These are phyloP conservation scores for Leucaena leucocephala DNA, from an alignment of 306 rosid species.

Conservation along the genomic window DNA sequence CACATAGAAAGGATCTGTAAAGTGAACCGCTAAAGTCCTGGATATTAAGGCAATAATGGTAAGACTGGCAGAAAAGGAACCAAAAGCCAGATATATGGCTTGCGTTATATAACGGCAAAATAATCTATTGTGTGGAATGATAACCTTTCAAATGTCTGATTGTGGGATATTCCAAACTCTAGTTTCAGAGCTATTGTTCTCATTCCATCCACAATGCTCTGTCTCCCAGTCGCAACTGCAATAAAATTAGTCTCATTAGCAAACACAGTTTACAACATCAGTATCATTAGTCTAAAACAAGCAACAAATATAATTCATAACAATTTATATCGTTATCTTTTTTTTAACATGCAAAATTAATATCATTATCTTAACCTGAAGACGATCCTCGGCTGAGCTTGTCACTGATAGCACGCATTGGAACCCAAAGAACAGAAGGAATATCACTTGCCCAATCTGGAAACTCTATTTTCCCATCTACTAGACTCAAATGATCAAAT, in stretches of 20 bases:
- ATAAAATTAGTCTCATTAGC: constrained; percentile 41
- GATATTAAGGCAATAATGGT: constrained; percentile 35
- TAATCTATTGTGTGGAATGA: constrained; percentile 28
- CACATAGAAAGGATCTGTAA: constrained; percentile 93
- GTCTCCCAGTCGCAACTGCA: constrained; percentile 79
- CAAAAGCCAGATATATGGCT: constrained; percentile 18
- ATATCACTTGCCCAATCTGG: constrained; percentile 94
- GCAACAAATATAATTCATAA: constrained; percentile 19
- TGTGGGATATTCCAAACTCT: constrained; percentile 85
- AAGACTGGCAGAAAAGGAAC: constrained; percentile 27
- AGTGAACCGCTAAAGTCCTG: constrained; percentile 98
- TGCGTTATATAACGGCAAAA: constrained; percentile 21
- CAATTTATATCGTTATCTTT: constrained; percentile 34
- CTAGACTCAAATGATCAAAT: constrained; percentile 59
- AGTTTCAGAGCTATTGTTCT: constrained; percentile 94
- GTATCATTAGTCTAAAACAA: constrained; percentile 27
- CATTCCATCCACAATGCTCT: constrained; percentile 95
- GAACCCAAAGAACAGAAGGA: constrained; percentile 89
- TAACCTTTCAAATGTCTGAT: constrained; percentile 91
- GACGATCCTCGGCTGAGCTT: constrained; percentile 82
- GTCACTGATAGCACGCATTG: constrained; percentile 71
- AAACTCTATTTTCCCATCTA: constrained; percentile 76
- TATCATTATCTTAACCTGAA: constrained; percentile 71
- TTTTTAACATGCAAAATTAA: background rate
- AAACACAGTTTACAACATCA: constrained; percentile 18